Evolutionary conservation across 768 basidiomycete species (phyloP), one percentile per base, ranked within the genome.

Genomic region (Trametes meyenii): DNA sequence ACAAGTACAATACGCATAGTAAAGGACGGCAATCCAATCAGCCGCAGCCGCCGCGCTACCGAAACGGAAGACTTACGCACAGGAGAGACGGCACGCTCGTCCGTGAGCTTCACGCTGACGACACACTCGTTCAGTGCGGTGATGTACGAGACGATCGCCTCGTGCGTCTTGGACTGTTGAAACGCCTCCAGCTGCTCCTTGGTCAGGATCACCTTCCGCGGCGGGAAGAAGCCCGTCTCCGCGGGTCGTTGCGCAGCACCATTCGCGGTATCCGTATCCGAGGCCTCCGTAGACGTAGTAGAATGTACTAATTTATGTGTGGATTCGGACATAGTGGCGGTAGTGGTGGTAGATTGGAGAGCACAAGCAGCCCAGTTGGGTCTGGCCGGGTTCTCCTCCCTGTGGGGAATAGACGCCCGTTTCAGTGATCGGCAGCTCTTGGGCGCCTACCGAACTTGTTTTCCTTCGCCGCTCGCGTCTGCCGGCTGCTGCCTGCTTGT

Each of bases 121-220:
- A 94, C 86, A 0, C 87, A 78, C 17, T 85, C 81, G 70, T 97
- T 98, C 35, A 98, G 79, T 0, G 79, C 76, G 56, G 88, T 82
- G 55, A 98, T 83, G 67, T 92, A 94, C 0, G 77, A 70, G 6
- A 93, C 72, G 58, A 98, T 78, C 10, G 84, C 78, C 23, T 78
- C 71, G 69, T 94, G 85, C 0, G 94, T 89, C 49, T 80, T 71
- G 0, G 92, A 95, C 8, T 77, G 67, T 69, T 94, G 87, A 70
- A 97, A 99, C n/a, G 84, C 85, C 21, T 83, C 81, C 0, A 98
- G 83, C 66, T 98, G 95, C 5, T 81, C 83, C 33, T 81, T 84
- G 1, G 87, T 83, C 29, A 98, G 76, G 63, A 99, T 92, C 24
- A 76, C 78, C 77, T 96, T 96, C 43, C 75, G 76, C 0, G 89